These are phyloP conservation scores for Sonneratia caseolaris DNA, from an alignment of 345 rosid species.

Conservation along the genomic window DNA sequence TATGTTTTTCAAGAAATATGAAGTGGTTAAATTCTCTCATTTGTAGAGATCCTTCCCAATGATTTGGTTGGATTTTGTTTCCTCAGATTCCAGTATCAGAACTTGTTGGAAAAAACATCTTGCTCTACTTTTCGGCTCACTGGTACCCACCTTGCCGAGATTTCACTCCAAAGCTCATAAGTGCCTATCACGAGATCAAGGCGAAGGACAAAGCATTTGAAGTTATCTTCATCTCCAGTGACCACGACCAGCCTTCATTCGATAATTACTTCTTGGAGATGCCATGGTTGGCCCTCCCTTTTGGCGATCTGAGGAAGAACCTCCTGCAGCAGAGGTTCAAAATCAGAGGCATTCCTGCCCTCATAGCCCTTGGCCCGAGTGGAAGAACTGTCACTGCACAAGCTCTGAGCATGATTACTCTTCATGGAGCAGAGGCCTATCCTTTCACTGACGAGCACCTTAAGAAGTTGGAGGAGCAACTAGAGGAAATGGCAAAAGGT, in stretches of 20 bases:
- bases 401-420: constrained; percentile 18
- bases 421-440: constrained; percentile 32
- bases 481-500: constrained; percentile 47
- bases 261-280: constrained; percentile 20
- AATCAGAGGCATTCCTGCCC: constrained; percentile 27
- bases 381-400: constrained; percentile 26
- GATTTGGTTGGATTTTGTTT: neutral
- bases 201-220: constrained; percentile 23
- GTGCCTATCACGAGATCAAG: constrained; percentile 29
- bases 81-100: constrained; percentile 26
- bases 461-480: neutral
- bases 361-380: constrained; percentile 26
- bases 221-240: constrained; percentile 35
- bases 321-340: constrained; percentile 24
- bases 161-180: constrained; percentile 27
- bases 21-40: neutral
- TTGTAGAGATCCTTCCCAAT: neutral
- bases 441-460: constrained; percentile 26
- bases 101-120: constrained; percentile 30
- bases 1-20: neutral
- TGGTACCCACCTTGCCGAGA: constrained; percentile 37
- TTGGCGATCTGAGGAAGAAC: constrained; percentile 26
- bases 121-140: constrained; percentile 42
- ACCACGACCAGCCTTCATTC: constrained; percentile 29
- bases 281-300: constrained; percentile 44